Percentiles rank a stretch among this genome's conserved stretches.
Conservation (phyloP, 1,139 yeast species). For the Zygoascus meyerae region DNA sequence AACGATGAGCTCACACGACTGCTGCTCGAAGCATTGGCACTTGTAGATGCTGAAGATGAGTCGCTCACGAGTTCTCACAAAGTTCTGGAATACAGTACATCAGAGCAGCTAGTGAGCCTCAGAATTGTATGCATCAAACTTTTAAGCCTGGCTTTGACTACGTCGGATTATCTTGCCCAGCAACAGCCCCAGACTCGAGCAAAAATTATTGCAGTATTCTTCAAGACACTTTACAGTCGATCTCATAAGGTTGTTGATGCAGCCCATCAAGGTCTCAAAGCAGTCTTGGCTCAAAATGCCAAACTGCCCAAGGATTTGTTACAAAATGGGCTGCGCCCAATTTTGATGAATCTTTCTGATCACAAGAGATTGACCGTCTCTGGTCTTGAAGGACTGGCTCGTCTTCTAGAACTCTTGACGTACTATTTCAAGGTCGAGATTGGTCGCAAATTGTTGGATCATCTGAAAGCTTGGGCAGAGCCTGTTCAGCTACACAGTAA, state of each 20-base stretch:
- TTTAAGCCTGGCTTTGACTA: constrained; percentile 72
- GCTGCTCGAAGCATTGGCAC: constrained; percentile 81
- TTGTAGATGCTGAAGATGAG: constrained; percentile 97
- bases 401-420: constrained; percentile 76
- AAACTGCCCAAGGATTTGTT: constrained; percentile 87
- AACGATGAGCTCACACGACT: constrained; percentile 84
- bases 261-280: constrained; percentile 81
- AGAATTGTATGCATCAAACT: constrained; percentile 85
- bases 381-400: constrained; percentile 86
- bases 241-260: constrained; percentile 88
- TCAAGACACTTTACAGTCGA: constrained; percentile 83
- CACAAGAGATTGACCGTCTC: constrained; percentile 84
- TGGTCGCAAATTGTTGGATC: constrained; percentile 88
- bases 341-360: constrained; percentile 90
- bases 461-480: constrained; percentile 94
- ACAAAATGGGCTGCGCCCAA: constrained; percentile 91
- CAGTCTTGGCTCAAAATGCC: constrained; percentile 78
- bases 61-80: constrained; percentile 84
- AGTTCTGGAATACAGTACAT: constrained; percentile 77
- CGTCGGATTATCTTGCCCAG: constrained; percentile 40
- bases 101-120: constrained; percentile 78
- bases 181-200: constrained; percentile 81
- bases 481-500: constrained; percentile 66
- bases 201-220: constrained; percentile 85
- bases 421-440: constrained; percentile 95